Evolutionary conservation across 441 rosid species (phyloP).

Genomic region (Arabidopsis lyrata): DNA sequence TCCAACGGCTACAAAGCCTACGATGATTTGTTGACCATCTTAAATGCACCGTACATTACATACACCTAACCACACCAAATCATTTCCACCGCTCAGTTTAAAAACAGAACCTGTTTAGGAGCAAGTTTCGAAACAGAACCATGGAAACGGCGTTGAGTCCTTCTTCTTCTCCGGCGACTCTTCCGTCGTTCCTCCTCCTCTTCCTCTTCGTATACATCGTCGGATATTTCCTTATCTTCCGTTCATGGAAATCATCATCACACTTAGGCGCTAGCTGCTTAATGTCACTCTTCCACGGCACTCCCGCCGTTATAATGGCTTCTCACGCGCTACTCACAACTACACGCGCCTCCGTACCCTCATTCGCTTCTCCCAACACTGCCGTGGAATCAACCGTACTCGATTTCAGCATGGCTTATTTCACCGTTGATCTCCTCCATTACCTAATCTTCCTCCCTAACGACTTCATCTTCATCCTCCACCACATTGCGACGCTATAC

Average conservation of each 20-base stretch:
- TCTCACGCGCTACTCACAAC: constrained; percentile 35
- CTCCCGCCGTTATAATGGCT: constrained; percentile 73
- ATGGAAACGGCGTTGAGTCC: constrained; percentile 41
- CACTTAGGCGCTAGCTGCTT: constrained; percentile 78
- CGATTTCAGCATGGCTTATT: constrained; percentile 81
- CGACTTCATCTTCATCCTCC: constrained; percentile 79
- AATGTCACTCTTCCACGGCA: constrained; percentile 78
- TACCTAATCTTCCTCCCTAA: constrained; percentile 67
- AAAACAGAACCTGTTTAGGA: background rate
- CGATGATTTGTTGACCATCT: background rate
- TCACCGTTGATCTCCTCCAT: constrained; percentile 76
- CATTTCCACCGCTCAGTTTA: constrained; percentile 6
- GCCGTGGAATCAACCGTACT: constrained; percentile 57
- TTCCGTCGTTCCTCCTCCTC: constrained; percentile 53
- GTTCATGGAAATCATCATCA: constrained; percentile 64
- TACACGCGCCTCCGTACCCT: constrained; percentile 43
- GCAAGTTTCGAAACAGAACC: background rate
- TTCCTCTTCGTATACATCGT: constrained; percentile 57
- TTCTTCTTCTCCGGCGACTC: constrained; percentile 33
- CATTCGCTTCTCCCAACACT: constrained; percentile 69
- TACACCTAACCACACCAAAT: constrained; percentile 14
- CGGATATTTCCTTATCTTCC: constrained; percentile 60
- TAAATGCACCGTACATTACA: constrained; percentile 1
- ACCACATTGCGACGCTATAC: constrained; percentile 79
- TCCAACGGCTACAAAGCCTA: constrained; percentile 26